These are phyloP conservation scores for Rickenella mellea DNA, from an alignment of 768 basidiomycete species.

Conservation along the genomic window DNA sequence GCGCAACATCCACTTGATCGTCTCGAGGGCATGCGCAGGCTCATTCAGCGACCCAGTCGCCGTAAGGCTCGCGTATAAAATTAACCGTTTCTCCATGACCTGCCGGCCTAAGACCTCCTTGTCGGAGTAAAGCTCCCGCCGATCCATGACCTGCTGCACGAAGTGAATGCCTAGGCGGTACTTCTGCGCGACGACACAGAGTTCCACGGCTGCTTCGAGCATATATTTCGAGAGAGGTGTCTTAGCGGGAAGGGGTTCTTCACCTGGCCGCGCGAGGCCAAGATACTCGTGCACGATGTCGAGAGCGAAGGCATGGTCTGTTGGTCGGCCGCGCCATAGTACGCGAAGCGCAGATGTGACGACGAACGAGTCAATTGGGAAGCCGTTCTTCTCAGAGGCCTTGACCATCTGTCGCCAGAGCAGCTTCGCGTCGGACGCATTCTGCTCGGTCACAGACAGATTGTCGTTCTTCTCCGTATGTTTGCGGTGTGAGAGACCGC, in stretches of 20 bases:
- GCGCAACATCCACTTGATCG: constrained; percentile 59
- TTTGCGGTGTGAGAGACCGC: constrained; percentile 28
- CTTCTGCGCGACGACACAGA: constrained; percentile 43
- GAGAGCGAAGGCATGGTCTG: constrained; percentile 61
- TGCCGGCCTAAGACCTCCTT: no score
- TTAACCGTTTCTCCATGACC: no score
- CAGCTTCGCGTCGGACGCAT: constrained; percentile 58
- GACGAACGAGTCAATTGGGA: constrained; percentile 44
- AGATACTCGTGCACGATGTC: constrained; percentile 53
- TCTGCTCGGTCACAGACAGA: constrained; percentile 20
- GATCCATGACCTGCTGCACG: constrained; percentile 47
- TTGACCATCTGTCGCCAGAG: constrained; percentile 63
- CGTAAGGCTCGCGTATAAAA: constrained; percentile 24
- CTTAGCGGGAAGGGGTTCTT: constrained; percentile 23
- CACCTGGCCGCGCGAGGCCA: constrained; percentile 44
- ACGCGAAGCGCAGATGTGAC: constrained; percentile 44
- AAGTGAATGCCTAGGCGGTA: constrained; percentile 44
- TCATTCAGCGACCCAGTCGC: constrained; percentile 30
- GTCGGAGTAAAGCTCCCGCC: no score
- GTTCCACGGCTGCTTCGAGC: constrained; percentile 42
- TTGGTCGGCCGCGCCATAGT: constrained; percentile 41
- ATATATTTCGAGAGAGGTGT: constrained; percentile 36
- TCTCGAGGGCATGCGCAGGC: constrained; percentile 42
- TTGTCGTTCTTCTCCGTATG: constrained; percentile 6
- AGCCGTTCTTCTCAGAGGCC: constrained; percentile 33